These are phyloP conservation scores for Phoma sp. DNA, from an alignment of 2,329 filamentous ascomycete genomes.

Conservation along the genomic window DNA sequence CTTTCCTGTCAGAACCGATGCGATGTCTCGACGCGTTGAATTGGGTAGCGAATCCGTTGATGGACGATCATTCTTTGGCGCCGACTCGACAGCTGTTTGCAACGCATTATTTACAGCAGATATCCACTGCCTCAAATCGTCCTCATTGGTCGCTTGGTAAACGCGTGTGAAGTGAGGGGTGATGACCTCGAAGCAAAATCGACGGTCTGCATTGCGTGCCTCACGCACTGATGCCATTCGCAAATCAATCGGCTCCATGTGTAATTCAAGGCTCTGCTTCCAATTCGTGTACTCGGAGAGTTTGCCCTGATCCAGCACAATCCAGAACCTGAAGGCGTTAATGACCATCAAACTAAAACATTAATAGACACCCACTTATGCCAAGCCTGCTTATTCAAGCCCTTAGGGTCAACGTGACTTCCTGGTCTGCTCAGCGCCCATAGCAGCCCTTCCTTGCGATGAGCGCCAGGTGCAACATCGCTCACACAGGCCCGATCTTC, in stretches of 20 bases:
- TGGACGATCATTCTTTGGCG: conserved; percentile 59
- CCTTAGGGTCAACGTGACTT: conserved; percentile 92
- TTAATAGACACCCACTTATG: conserved; percentile 75
- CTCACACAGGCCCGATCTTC: conserved; percentile 61
- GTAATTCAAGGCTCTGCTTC: conserved; percentile 95
- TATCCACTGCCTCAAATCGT: conserved; percentile 98
- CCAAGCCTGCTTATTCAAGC: conserved; percentile 96
- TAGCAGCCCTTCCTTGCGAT: conserved; percentile 89
- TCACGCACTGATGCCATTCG: conserved; percentile 97
- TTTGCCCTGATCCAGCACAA: conserved; percentile 94
- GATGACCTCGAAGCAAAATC: conserved; percentile 98
- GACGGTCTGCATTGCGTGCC: conserved; percentile 88
- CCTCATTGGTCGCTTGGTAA: conserved; percentile 96
- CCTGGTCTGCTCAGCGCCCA: conserved; percentile 94
- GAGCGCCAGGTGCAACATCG: conserved; percentile 65
- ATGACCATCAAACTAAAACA: background rate
- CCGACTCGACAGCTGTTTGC: conserved; percentile 91
- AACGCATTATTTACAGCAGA: conserved; percentile 94
- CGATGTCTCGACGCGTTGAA: conserved; percentile 81
- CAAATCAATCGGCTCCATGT: conserved; percentile 97
- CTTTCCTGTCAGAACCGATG: conserved; percentile 91
- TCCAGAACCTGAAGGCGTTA: conserved; percentile 79
- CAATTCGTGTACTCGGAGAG: conserved; percentile 98
- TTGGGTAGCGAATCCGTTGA: conserved; percentile 58
- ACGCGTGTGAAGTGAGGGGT: conserved; percentile 95